Evolutionary conservation across 1,139 yeast genomes (phyloP).

Genomic region (Arxiozyma slooffiae): DNA sequence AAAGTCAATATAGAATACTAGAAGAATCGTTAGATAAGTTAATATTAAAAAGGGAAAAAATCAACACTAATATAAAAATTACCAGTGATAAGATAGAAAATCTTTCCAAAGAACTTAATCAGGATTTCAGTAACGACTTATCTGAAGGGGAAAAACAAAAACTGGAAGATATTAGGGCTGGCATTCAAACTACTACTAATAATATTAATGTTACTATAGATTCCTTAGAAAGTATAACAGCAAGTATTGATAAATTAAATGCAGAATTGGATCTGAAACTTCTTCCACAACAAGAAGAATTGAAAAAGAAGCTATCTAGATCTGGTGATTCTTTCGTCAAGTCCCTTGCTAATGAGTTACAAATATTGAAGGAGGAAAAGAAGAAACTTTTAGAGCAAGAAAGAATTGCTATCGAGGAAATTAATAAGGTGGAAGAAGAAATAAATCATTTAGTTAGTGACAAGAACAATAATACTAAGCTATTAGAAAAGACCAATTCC

Average conservation of each 20-base stretch:
- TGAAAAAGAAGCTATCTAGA: conserved; percentile 13
- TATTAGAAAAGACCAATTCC: conserved; percentile 43
- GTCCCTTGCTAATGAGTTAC: conserved; percentile 31
- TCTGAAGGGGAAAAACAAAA: conserved; percentile 38
- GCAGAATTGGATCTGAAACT: conserved; percentile 53
- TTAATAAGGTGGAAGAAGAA: conserved; percentile 26
- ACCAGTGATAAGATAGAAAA: conserved; percentile 33
- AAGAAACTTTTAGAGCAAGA: conserved; percentile 10
- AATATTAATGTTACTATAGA: conserved; percentile 38
- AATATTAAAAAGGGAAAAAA: conserved; percentile 26
- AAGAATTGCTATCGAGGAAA: conserved; percentile 17
- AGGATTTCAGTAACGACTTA: conserved; percentile 48
- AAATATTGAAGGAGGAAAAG: conserved; percentile 17
- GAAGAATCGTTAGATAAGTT: conserved; percentile 37
- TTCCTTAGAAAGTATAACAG: conserved; percentile 41
- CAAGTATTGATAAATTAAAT: conserved; percentile 41
- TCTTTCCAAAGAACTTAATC: conserved; percentile 41
- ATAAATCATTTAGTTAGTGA: conserved; percentile 25
- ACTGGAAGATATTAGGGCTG: conserved; percentile 34
- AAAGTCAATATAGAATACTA: conserved; percentile 35
- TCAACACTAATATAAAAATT: conserved; percentile 19
- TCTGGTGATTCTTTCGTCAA: conserved; percentile 17
- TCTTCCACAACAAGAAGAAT: conserved; percentile 33
- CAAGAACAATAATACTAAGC: conserved; percentile 32
- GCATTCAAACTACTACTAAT: conserved; percentile 37